A percentile compares a stretch with the other conserved stretches of the same genome.
Conservation (phyloP, 768 basidiomycete species). For the Lepiota brunneoincarnata region DNA sequence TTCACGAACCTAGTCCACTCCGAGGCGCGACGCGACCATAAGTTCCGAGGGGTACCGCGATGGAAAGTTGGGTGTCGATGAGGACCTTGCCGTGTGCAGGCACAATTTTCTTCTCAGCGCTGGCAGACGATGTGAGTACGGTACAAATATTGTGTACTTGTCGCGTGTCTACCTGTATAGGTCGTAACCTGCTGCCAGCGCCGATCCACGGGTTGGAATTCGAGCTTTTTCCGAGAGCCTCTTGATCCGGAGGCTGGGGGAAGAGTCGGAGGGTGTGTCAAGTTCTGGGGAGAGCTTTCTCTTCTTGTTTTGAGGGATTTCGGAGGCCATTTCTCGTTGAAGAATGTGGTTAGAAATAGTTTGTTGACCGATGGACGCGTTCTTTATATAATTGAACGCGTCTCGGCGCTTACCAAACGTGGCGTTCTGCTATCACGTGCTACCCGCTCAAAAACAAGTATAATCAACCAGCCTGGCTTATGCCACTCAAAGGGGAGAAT, state of each 20-base stretch:
- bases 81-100: conserved; percentile 92
- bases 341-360: conserved; percentile 7
- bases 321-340: conserved; percentile 16
- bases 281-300: conserved; percentile 50
- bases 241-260: conserved; percentile 72
- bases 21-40: conserved; percentile 97
- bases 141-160: conserved; percentile 4
- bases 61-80: conserved; percentile 86
- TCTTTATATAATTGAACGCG: conserved; percentile 25
- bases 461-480: not conserved
- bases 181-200: conserved; percentile 92
- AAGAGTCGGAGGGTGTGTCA: conserved; percentile 33
- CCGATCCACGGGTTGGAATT: conserved; percentile 83
- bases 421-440: too few relatives aligned
- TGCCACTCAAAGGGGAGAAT: conserved; percentile 20
- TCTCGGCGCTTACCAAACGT: conserved; percentile 30
- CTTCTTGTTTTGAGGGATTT: conserved; percentile 48
- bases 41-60: conserved; percentile 90
- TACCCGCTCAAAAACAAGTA: conserved; percentile 28
- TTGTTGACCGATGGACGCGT: conserved; percentile 8
- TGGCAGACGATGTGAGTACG: conserved; percentile 25
- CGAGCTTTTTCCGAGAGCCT: conserved; percentile 78
- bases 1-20: conserved; percentile 81
- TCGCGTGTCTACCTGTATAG: conserved; percentile 71
- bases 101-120: conserved; percentile 81